These are phyloP conservation scores for Penicillium fimorum DNA, from an alignment of 495 filamentous ascomycete species.

Conservation along the genomic window DNA sequence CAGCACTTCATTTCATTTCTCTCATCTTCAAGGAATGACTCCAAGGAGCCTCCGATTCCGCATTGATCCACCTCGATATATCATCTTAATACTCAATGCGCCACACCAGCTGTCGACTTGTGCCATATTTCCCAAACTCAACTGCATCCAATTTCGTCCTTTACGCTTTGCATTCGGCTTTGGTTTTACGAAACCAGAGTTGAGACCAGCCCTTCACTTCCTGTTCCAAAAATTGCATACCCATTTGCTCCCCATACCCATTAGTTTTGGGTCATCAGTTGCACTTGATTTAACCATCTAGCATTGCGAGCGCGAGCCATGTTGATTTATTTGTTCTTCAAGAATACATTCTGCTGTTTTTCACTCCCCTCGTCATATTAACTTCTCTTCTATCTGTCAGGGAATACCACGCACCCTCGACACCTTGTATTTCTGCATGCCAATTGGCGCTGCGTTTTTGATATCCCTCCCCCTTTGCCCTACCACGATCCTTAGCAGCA, in stretches of 20 bases:
- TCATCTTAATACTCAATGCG: conserved; percentile 16
- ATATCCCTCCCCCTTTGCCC: conserved; percentile 21
- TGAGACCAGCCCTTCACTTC: conserved; percentile 30
- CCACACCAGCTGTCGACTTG: conserved; percentile 12
- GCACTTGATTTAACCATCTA: conserved; percentile 45
- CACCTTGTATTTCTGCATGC: conserved; percentile 26
- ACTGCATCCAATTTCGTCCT: conserved; percentile 14
- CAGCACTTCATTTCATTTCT: conserved; percentile 17
- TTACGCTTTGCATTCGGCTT: conserved; percentile 34
- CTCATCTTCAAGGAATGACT: conserved; percentile 17
- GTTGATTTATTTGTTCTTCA: conserved; percentile 30
- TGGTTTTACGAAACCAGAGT: conserved; percentile 22
- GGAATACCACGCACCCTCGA: conserved; percentile 9
- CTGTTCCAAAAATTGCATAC: conserved; percentile 48
- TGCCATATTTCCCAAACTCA: conserved; percentile 13
- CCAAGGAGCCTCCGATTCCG: conserved; percentile 20
- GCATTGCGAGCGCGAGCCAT: conserved; percentile 55
- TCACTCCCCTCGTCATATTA: conserved; percentile 15
- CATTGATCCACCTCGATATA: conserved; percentile 17
- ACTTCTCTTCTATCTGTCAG: conserved; percentile 21
- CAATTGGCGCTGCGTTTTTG: conserved; percentile 32
- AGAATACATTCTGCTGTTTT: conserved; percentile 36
- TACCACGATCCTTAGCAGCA: conserved; percentile 29
- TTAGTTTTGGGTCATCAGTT: conserved; percentile 38
- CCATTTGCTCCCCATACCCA: conserved; percentile 35